phyloP scores from a whole-genome alignment of 164 flowering plant species.

The Vitis rotundifolia region DNA sequence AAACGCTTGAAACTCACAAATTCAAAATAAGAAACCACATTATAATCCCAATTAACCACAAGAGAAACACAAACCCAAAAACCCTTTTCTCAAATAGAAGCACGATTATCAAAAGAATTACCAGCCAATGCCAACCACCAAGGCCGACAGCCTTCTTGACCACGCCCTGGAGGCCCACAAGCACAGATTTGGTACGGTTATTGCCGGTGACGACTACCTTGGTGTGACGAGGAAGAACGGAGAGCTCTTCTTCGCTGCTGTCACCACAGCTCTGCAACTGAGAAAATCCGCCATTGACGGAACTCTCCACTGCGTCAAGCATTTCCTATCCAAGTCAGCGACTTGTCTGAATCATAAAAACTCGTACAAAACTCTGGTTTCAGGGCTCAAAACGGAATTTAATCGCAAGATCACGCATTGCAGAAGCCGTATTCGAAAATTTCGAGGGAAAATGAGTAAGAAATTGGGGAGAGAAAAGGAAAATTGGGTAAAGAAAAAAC shows the following conservation, averaged over 20 bases:
- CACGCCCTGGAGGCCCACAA: slow-evolving; percentile 83
- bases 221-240: slow-evolving; percentile 82
- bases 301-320: slow-evolving; percentile 61
- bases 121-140: slow-evolving; percentile 99
- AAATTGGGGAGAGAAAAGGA: slow-evolving; percentile 19
- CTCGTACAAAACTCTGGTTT: slow-evolving; percentile 7
- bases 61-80: neutral
- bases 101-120: slow-evolving; percentile 24
- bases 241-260: slow-evolving; percentile 79
- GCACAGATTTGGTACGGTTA: slow-evolving; percentile 82
- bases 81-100: neutral
- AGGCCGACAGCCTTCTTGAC: slow-evolving; percentile 92
- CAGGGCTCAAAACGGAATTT: slow-evolving; percentile 20
- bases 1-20: slow-evolving; percentile 13
- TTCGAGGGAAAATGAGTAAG: slow-evolving; percentile 12
- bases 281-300: slow-evolving; percentile 54
- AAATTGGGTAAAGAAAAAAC: slow-evolving; percentile 37
- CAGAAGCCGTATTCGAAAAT: slow-evolving; percentile 16
- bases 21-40: slow-evolving; percentile 1
- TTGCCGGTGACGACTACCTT: slow-evolving; percentile 88
- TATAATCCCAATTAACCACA: neutral
- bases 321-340: slow-evolving; percentile 27
- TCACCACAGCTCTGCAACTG: slow-evolving; percentile 71
- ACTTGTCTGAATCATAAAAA: slow-evolving; percentile 1
- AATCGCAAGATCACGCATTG: slow-evolving; percentile 47